These are phyloP conservation scores for Zelopaecilomyces penicillatus DNA, from an alignment of 2,329 filamentous ascomycete genomes.

Conservation along the genomic window DNA sequence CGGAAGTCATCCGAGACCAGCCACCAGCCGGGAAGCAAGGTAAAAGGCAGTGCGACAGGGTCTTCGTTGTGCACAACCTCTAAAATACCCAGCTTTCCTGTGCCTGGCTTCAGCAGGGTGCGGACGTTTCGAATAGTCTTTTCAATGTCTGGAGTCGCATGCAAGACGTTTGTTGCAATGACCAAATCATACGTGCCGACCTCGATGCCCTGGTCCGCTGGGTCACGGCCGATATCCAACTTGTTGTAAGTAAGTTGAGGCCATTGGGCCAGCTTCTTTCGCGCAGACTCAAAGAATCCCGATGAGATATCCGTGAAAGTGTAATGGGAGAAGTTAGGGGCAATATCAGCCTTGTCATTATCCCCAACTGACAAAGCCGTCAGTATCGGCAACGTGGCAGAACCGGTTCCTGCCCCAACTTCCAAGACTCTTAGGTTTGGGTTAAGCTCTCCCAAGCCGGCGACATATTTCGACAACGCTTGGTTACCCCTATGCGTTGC, in stretches of 20 bases:
- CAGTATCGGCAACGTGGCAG: slow-evolving; percentile 17
- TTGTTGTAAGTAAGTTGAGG: slow-evolving; percentile 5
- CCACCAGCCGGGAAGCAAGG: slow-evolving; percentile 26
- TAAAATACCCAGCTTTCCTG: slow-evolving; percentile 20
- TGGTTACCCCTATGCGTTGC: neutral
- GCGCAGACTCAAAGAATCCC: slow-evolving; percentile 15
- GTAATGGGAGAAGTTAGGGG: slow-evolving; percentile 10
- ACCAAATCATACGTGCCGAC: slow-evolving; percentile 24
- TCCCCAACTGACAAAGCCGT: slow-evolving; percentile 19
- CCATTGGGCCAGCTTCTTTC: slow-evolving; percentile 9
- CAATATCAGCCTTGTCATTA: neutral
- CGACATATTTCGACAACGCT: neutral
- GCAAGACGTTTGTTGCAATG: slow-evolving; percentile 24
- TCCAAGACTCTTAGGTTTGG: slow-evolving; percentile 15
- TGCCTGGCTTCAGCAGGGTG: slow-evolving; percentile 27
- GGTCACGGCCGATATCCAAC: slow-evolving; percentile 13
- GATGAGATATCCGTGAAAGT: slow-evolving; percentile 17
- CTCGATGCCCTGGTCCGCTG: slow-evolving; percentile 18
- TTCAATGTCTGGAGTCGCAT: slow-evolving; percentile 22
- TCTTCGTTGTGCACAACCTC: slow-evolving; percentile 1
- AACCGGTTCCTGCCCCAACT: slow-evolving; percentile 12
- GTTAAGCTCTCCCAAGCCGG: slow-evolving; percentile 1
- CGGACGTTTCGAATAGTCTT: slow-evolving; percentile 21
- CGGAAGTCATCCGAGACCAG: slow-evolving; percentile 7
- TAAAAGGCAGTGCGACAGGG: slow-evolving; percentile 15